phyloP scores from a whole-genome alignment of 345 rosid genomes.

The Clausena lansium region DNA sequence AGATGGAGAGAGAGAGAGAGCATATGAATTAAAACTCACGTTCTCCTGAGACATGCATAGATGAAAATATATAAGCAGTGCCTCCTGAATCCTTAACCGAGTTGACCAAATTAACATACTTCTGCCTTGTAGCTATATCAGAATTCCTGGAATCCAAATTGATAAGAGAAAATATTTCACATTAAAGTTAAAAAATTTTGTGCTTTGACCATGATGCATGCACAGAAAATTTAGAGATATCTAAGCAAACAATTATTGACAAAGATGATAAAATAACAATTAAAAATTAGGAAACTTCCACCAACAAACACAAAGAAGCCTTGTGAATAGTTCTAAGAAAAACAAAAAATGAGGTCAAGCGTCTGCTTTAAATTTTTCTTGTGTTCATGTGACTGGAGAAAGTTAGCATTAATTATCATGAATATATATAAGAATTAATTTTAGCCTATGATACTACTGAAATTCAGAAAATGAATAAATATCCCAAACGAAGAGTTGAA shows the following conservation, averaged over 20 bases:
- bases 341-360: not conserved
- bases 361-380: no score
- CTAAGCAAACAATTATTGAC: not conserved
- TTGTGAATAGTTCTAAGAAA: not conserved
- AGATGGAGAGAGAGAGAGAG: not conserved
- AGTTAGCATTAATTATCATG: not conserved
- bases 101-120: conserved; percentile 68
- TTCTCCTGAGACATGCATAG: conserved; percentile 96
- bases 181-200: no score
- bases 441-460: not conserved
- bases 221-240: not conserved
- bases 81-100: conserved; percentile 84
- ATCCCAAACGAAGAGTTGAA: not conserved
- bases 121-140: conserved; percentile 56
- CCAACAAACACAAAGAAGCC: not conserved
- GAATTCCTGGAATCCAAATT: conserved; percentile 56
- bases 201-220: not conserved
- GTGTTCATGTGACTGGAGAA: no score
- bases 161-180: not conserved
- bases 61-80: conserved; percentile 71
- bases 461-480: not conserved
- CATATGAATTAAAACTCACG: conserved; percentile 44
- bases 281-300: not conserved
- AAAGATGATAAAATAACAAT: not conserved
- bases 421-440: not conserved